phyloP scores from a whole-genome alignment of 2,329 filamentous ascomycete species.

The Botrytis sinoallii region DNA sequence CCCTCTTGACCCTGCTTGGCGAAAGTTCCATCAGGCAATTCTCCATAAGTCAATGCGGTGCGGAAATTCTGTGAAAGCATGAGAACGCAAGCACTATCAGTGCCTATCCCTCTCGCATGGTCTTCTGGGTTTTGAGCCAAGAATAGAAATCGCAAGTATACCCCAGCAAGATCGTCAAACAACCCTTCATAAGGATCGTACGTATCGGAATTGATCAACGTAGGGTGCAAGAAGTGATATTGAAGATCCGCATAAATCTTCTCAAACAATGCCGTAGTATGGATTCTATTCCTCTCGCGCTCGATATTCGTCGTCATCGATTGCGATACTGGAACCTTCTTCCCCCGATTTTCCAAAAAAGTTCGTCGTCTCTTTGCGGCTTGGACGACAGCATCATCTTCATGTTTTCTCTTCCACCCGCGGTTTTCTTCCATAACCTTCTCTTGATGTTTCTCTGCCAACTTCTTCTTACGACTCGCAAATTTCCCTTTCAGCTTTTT shows the following conservation, averaged over 20 bases:
- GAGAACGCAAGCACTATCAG: slow-evolving; percentile 4
- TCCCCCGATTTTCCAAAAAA: neutral
- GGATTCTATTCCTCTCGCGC: neutral
- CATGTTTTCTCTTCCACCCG: slow-evolving; percentile 9
- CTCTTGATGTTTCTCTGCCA: neutral
- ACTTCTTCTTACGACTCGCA: neutral
- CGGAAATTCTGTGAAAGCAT: slow-evolving; percentile 10
- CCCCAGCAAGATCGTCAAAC: neutral
- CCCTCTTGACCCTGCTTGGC: neutral
- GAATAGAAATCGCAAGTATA: neutral
- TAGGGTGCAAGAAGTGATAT: slow-evolving; percentile 9
- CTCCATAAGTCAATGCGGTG: neutral
- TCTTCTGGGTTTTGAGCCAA: neutral
- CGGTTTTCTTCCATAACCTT: no score
- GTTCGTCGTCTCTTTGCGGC: neutral
- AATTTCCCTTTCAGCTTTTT: neutral
- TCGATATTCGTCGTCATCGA: no score
- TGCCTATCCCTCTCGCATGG: neutral
- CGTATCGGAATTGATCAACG: neutral
- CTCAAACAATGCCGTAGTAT: neutral
- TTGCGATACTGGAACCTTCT: neutral
- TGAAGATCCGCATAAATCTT: slow-evolving; percentile 5
- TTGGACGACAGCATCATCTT: neutral
- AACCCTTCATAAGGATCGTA: slow-evolving; percentile 7
- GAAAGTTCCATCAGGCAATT: neutral